These are phyloP conservation scores for Sophora flavescens DNA, from an alignment of 306 rosid species.

Conservation along the genomic window DNA sequence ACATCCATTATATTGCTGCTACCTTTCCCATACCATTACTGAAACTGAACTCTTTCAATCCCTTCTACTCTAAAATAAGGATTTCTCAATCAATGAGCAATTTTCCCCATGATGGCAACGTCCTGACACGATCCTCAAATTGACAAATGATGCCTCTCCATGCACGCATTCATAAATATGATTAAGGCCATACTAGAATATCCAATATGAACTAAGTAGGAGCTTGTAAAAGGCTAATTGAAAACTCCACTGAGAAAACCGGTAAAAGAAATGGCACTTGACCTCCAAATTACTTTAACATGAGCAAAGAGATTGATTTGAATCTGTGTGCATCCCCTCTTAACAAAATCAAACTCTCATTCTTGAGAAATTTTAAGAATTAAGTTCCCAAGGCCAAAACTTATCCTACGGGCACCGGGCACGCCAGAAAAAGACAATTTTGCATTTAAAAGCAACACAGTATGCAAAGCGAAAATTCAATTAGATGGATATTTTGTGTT, in stretches of 20 bases:
- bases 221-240: no score
- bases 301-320: no score
- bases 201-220: no score
- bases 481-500: neutral
- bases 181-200: no score
- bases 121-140: neutral
- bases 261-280: no score
- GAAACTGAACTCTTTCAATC: neutral
- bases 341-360: no score
- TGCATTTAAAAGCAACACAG: neutral
- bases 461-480: neutral
- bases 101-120: neutral
- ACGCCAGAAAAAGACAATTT: neutral
- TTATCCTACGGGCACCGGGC: neutral
- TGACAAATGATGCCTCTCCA: neutral
- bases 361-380: no score
- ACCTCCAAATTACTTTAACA: no score
- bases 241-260: no score
- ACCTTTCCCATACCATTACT: neutral
- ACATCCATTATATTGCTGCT: neutral
- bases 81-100: neutral
- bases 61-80: neutral
- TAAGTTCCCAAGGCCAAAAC: no score
- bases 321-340: no score
- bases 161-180: neutral